These are phyloP conservation scores for Lomentospora prolificans DNA, from an alignment of 2,329 filamentous ascomycete genomes.

Conservation along the genomic window DNA sequence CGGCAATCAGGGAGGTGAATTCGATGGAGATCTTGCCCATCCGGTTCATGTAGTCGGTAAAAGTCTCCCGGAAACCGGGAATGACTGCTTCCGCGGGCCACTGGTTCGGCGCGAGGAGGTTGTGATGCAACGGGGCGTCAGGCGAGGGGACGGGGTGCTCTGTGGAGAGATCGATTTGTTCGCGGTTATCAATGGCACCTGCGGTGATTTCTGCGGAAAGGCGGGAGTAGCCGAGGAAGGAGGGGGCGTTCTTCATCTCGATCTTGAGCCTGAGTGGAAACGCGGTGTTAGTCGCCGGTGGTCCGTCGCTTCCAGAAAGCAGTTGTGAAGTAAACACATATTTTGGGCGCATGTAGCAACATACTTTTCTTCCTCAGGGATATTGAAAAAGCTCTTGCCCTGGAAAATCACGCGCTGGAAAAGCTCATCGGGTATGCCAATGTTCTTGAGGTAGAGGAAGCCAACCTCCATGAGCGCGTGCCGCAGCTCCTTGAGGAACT, in stretches of 20 bases:
- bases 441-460: constrained; percentile 77
- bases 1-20: constrained; percentile 74
- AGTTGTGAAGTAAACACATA: too few relatives aligned
- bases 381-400: constrained; percentile 65
- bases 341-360: too few relatives aligned
- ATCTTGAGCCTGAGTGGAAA: constrained; percentile 50
- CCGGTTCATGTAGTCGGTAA: constrained; percentile 63
- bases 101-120: constrained; percentile 68
- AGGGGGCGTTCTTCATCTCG: constrained; percentile 65
- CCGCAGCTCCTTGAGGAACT: constrained; percentile 61
- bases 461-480: constrained; percentile 77
- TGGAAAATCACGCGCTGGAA: constrained; percentile 56
- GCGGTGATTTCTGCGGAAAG: constrained; percentile 64
- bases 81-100: constrained; percentile 60
- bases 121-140: constrained; percentile 58
- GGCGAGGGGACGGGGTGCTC: constrained; percentile 57
- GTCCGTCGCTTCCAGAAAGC: too few relatives aligned
- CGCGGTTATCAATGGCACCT: constrained; percentile 65
- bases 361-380: constrained; percentile 67
- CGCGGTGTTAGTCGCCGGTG: too few relatives aligned
- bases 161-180: constrained; percentile 81
- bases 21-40: constrained; percentile 65
- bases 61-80: constrained; percentile 58
- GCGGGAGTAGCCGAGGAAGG: constrained; percentile 60
- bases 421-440: constrained; percentile 58